Conservation (phyloP, 805 yeast species). For the Sugiyamaella floridensis region DNA sequence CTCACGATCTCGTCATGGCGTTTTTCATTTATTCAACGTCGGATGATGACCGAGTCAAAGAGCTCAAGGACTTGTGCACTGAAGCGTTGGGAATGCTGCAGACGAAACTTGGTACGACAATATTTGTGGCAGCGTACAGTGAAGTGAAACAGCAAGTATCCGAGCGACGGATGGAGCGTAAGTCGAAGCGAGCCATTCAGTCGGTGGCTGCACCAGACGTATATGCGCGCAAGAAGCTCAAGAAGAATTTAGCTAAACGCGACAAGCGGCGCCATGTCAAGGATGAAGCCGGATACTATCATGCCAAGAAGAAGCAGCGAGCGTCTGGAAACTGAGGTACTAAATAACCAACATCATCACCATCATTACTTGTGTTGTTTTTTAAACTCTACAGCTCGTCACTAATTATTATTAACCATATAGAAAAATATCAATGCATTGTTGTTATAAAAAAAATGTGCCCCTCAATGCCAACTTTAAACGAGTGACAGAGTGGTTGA, state of each 20-base stretch:
- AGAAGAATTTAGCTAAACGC: constrained; percentile 66
- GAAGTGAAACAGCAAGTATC: constrained; percentile 55
- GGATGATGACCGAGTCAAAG: constrained; percentile 27
- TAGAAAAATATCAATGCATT: background rate
- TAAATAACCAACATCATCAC: background rate
- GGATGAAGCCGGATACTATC: constrained; percentile 72
- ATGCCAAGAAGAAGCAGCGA: constrained; percentile 37
- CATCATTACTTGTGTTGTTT: too few species aligned
- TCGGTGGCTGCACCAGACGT: constrained; percentile 73
- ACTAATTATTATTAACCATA: background rate
- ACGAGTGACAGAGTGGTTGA: background rate
- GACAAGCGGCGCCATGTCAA: constrained; percentile 69
- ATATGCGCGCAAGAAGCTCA: constrained; percentile 71
- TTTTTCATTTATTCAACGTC: constrained; percentile 33
- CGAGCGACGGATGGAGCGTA: constrained; percentile 67
- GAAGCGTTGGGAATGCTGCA: constrained; percentile 69
- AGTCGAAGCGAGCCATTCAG: constrained; percentile 64
- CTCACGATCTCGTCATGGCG: constrained; percentile 49
- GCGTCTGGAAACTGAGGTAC: too few species aligned
- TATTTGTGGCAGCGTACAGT: constrained; percentile 54
- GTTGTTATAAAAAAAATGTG: too few species aligned
- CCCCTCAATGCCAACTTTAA: background rate
- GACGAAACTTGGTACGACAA: constrained; percentile 61
- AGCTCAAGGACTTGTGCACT: constrained; percentile 44
- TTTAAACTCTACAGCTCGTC: background rate